Evolutionary conservation across 1,284 basidiomycete genomes (phyloP), one percentile per base, ranked within the genome.

Genomic region (Sphaerobolus stellatus): DNA sequence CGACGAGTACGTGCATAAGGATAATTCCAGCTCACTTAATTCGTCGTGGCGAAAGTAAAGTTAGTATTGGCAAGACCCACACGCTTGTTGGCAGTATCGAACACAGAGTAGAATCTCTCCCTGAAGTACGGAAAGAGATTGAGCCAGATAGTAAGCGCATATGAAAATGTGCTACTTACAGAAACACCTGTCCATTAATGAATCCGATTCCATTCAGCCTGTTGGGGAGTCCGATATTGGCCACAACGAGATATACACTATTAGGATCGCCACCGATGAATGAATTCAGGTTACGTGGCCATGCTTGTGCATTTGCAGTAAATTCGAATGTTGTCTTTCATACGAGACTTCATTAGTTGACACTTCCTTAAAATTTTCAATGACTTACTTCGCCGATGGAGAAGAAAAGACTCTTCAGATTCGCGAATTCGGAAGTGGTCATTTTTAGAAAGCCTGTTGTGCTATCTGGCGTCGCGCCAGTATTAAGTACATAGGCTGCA

Each of bases 51-150:
- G 25, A 54, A 62, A 16, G 84, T 86, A 70, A 74, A 80, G 2
- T 70, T 57, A 3, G 82, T 84, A 36, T 71, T 77, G 13, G 83
- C 82, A 52, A 85, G 75, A n/a, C 83, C 82, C 56, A 85, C 71
- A 20, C 71, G 74, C 33, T 64, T 66, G 68, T 81, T 81, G 44
- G 74, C 68, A 28, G 80, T 82, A 62, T 88, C 86, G 62, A 70
- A 86, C 16, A 45, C 43, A 46, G 33, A 34, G 33, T 34, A 34
- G 33, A 34, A 34, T 11, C 33, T 11, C 18, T 34, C 33, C 33
- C 33, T 34, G 33, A n/a, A n/a, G n/a, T n/a, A n/a, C n/a, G n/a
- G n/a, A n/a, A n/a, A n/a, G n/a, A n/a, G n/a, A n/a, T n/a, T n/a
- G n/a, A n/a, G n/a, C n/a, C n/a, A n/a, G n/a, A n/a, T n/a, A n/a